phyloP scores from a whole-genome alignment of 1,284 basidiomycete genomes.

The Boletellus deceptivus region DNA sequence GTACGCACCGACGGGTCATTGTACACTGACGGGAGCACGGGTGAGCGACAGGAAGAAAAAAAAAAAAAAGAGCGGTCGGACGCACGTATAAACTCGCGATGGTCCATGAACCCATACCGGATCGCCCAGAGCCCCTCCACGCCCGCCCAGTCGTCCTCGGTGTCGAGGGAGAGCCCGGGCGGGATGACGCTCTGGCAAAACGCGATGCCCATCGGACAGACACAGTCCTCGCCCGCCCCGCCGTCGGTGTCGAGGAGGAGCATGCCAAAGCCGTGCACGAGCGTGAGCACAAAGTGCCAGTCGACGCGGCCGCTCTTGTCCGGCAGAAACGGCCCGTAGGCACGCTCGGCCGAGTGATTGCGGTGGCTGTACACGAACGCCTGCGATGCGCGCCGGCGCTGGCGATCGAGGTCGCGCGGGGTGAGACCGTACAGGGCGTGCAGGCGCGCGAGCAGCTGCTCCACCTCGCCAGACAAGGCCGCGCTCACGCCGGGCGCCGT shows the following conservation, averaged over 20 bases:
- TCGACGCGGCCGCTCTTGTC: slow-evolving; percentile 47
- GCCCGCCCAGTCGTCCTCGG: slow-evolving; percentile 59
- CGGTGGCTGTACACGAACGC: slow-evolving; percentile 60
- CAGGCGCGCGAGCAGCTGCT: slow-evolving; percentile 48
- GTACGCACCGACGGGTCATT: slow-evolving; percentile 45
- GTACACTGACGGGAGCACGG: slow-evolving; percentile 39
- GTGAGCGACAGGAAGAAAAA: no score
- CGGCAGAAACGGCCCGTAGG: slow-evolving; percentile 56
- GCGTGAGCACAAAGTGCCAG: slow-evolving; percentile 56
- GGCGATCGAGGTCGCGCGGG: slow-evolving; percentile 35
- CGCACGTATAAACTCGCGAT: slow-evolving; percentile 58
- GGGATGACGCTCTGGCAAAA: slow-evolving; percentile 53
- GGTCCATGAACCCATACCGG: slow-evolving; percentile 67
- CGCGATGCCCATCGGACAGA: slow-evolving; percentile 52
- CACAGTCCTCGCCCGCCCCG: slow-evolving; percentile 15
- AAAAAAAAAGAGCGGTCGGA: neutral
- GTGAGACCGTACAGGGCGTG: slow-evolving; percentile 59
- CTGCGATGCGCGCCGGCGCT: slow-evolving; percentile 41
- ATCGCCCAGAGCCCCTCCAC: slow-evolving; percentile 58
- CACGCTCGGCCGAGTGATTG: slow-evolving; percentile 48
- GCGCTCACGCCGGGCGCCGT: neutral
- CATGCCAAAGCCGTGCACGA: slow-evolving; percentile 58
- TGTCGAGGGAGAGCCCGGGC: slow-evolving; percentile 36
- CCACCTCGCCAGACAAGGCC: slow-evolving; percentile 35
- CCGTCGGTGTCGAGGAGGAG: slow-evolving; percentile 44